phyloP scores from a whole-genome alignment of 352 stramenopile species.

The Globisporangium heterothallicum region DNA sequence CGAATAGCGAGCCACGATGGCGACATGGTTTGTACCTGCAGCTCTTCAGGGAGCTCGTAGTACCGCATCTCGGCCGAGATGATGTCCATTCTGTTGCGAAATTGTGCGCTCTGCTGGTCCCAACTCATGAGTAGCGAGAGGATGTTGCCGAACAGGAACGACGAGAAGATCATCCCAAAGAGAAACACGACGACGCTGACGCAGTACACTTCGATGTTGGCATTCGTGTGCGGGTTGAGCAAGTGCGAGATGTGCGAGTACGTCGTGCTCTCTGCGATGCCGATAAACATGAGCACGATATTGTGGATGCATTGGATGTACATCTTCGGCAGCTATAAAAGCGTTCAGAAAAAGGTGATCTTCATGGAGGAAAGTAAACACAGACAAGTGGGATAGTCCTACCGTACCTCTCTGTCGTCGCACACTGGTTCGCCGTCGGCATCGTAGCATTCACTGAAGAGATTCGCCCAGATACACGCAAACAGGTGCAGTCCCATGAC shows the following conservation, averaged over 20 bases:
- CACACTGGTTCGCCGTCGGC: conserved; percentile 24
- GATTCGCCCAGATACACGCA: conserved; percentile 62
- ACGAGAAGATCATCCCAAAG: conserved; percentile 59
- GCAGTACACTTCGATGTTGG: conserved; percentile 50
- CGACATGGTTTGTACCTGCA: conserved; percentile 47
- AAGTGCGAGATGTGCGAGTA: conserved; percentile 55
- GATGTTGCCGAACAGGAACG: conserved; percentile 78
- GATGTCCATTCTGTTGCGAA: conserved; percentile 83
- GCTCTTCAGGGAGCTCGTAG: conserved; percentile 68
- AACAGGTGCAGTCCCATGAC: conserved; percentile 67
- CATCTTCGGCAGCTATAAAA: conserved; percentile 39
- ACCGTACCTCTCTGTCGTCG: conserved; percentile 28
- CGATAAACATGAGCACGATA: conserved; percentile 78
- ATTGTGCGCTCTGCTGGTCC: conserved; percentile 75
- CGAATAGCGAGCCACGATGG: not conserved
- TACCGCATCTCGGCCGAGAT: conserved; percentile 79
- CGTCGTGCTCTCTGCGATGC: conserved; percentile 56
- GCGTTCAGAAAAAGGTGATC: not conserved
- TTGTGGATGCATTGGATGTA: conserved; percentile 73
- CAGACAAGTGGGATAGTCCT: not conserved
- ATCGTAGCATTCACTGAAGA: conserved; percentile 62
- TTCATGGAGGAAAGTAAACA: not conserved
- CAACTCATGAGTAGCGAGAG: conserved; percentile 75
- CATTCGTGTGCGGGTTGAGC: conserved; percentile 31
- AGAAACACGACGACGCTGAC: conserved; percentile 68